Evolutionary conservation across 2,329 filamentous ascomycete genomes (phyloP).

Genomic region (Talaromyces sp.): DNA sequence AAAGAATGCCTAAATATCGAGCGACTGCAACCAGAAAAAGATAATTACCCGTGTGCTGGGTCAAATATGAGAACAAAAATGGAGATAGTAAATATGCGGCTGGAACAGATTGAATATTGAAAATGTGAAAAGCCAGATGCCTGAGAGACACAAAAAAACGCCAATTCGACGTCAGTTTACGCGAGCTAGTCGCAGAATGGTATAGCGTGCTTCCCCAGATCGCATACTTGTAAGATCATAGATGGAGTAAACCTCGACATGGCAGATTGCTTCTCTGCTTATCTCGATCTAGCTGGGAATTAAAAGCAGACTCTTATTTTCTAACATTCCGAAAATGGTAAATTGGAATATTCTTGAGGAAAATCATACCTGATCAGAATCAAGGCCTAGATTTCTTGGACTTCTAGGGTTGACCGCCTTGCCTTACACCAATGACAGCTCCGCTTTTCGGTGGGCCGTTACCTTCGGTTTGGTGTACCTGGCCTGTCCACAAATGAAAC

Average conservation of each 20-base stretch:
- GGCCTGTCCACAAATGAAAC: neutral
- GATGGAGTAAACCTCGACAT: too few relatives aligned
- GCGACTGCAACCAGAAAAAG: neutral
- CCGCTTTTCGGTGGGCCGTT: neutral
- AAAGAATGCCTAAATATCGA: neutral
- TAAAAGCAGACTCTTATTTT: too few relatives aligned
- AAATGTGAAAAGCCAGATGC: neutral
- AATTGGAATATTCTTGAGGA: too few relatives aligned
- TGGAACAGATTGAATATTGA: neutral
- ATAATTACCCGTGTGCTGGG: too few relatives aligned
- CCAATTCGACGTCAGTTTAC: too few relatives aligned
- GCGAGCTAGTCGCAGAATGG: neutral
- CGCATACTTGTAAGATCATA: too few relatives aligned
- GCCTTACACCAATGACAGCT: neutral
- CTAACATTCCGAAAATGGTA: too few relatives aligned
- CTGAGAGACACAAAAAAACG: neutral
- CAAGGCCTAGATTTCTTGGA: too few relatives aligned
- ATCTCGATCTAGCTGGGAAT: too few relatives aligned
- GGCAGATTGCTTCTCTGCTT: too few relatives aligned
- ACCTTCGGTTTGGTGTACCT: neutral
- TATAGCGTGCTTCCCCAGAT: neutral
- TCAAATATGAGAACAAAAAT: neutral
- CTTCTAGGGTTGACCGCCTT: neutral
- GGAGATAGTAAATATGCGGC: neutral
- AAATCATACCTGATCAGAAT: too few relatives aligned